Conservation (phyloP, 139 green algal genomes). For the Limnomonas spitsbergensis region DNA sequence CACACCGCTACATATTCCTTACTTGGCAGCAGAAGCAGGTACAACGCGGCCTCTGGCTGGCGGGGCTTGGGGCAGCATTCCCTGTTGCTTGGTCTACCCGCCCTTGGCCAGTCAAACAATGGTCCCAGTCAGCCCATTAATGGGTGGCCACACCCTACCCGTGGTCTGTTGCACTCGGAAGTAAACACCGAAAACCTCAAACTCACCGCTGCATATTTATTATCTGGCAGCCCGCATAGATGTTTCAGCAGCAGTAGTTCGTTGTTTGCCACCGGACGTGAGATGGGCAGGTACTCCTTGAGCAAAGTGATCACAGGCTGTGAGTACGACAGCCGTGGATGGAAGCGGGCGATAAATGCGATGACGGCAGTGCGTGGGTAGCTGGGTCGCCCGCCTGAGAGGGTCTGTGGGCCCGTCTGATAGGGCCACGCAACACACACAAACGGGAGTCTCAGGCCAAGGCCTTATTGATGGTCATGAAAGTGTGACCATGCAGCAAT, state of each 20-base stretch:
- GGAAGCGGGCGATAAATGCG: not conserved
- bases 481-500: not conserved
- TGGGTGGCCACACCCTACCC: too few relatives aligned
- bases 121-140: too few relatives aligned
- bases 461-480: not conserved
- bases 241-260: constrained; percentile 67
- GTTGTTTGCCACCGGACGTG: constrained; percentile 61
- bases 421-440: not conserved
- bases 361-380: not conserved
- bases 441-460: not conserved
- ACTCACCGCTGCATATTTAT: constrained; percentile 54
- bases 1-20: too few relatives aligned
- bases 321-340: constrained; percentile 2
- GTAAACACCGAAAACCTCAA: too few relatives aligned
- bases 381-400: not conserved
- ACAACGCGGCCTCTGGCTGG: too few relatives aligned
- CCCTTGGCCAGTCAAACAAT: too few relatives aligned
- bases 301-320: constrained; percentile 6
- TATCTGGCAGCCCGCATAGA: constrained; percentile 40
- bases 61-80: too few relatives aligned
- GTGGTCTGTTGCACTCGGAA: too few relatives aligned
- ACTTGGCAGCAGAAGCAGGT: too few relatives aligned
- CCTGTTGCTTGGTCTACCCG: too few relatives aligned
- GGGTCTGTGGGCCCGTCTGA: too few relatives aligned
- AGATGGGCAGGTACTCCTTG: constrained; percentile 67